Evolutionary conservation across 768 basidiomycete genomes (phyloP).

Genomic region (Phanerochaete carnosa): DNA sequence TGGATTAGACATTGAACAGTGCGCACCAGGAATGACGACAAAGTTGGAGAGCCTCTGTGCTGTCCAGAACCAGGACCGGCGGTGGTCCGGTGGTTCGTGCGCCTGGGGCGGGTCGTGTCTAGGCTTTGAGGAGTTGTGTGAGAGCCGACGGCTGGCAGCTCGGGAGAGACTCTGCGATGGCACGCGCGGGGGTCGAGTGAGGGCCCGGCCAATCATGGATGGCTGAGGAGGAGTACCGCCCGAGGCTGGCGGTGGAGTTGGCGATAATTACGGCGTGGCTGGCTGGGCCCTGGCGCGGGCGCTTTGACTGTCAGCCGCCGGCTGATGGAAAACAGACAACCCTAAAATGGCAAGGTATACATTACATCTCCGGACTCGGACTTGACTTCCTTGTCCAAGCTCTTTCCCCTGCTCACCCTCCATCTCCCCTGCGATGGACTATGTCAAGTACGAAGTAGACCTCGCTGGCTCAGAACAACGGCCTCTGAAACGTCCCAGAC

Average conservation of each 20-base stretch:
- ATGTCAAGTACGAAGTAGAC: conserved; percentile 9
- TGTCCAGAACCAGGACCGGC: conserved; percentile 24
- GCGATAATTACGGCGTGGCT: not conserved
- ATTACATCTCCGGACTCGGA: conserved; percentile 7
- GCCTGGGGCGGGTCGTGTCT: not conserved
- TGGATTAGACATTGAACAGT: conserved; percentile 10
- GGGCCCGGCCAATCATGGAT: conserved; percentile 6
- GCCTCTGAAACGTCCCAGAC: conserved; percentile 20
- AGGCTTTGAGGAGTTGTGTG: not conserved
- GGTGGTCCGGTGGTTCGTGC: conserved; percentile 8
- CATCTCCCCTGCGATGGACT: conserved; percentile 16
- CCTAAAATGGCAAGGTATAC: conserved; percentile 8
- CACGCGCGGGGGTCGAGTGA: conserved; percentile 12
- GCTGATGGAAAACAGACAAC: not conserved
- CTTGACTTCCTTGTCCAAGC: conserved; percentile 4
- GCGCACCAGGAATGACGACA: conserved; percentile 52
- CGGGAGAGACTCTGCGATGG: not conserved
- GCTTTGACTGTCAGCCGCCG: not conserved
- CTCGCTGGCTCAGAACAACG: conserved; percentile 15
- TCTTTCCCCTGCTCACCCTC: conserved; percentile 15
- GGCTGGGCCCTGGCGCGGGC: not conserved
- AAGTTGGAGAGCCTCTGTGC: conserved; percentile 49
- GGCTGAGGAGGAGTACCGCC: no score
- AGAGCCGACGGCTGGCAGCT: not conserved
- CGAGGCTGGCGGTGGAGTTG: no score